Evolutionary conservation across 2,329 filamentous ascomycete genomes (phyloP), one percentile per base, ranked within the genome.

Genomic region (Plenodomus biglobosus): DNA sequence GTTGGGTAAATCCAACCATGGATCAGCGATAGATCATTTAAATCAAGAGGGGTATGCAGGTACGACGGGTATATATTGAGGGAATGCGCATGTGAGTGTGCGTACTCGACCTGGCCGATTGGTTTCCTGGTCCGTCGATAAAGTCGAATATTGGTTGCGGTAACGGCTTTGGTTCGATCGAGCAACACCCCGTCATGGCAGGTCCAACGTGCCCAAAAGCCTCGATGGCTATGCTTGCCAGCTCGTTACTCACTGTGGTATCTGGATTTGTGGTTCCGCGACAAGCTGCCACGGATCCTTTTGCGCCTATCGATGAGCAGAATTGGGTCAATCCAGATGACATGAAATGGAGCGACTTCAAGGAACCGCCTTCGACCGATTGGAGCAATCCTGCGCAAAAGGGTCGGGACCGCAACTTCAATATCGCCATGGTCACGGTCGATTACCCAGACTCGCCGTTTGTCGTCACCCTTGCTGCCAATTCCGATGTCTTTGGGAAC

Each of bases 301-400:
- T 82, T 55, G 66, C 72, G 15, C 67, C 78, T 2, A 70, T 81
- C 30, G 79, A 82, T 55, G 72, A 74, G 34, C 79, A 81, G 59
- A 72, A 77, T 27, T 80, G 78, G 75, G 76, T 77, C 7, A 80
- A 80, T 48, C 78, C 78, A 0, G 77, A 80, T 52, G 75, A 79
- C 59, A 80, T 81, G 78, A 79, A 76, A 11, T 60, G 57, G 57
- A 41, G 44, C 18, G 49, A 82, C 51, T 81, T 73, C 55, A 70
- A 69, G 10, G 63, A 66, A 15, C 76, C 76, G 1, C 79, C 79
- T 0, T 75, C 73, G 1, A 79, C 76, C 1, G 73, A 70, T 16
- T 82, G 78, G 78, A 71, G 68, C 6, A 73, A 81, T 45, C 70
- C 77, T 1, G 58, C 62, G 0, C 68, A 64, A 27, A 76, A 70